Conservation (phyloP, 2,329 filamentous ascomycete genomes). For the Aspergillus ustus region DNA sequence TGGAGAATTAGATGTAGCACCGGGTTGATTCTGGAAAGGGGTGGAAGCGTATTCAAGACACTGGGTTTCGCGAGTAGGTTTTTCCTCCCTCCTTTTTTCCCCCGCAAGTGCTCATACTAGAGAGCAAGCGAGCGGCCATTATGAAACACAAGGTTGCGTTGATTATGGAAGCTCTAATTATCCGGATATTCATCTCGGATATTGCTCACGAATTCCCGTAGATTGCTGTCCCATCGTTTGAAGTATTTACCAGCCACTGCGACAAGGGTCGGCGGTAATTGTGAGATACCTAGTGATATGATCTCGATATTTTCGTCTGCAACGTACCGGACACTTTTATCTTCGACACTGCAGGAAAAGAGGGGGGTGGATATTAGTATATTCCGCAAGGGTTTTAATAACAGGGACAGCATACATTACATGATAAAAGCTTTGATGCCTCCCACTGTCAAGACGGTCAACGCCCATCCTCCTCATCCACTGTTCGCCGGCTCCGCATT, state of each 20-base stretch:
- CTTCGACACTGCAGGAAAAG: conserved; percentile 58
- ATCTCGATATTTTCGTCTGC: conserved; percentile 80
- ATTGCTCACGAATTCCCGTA: conserved; percentile 80
- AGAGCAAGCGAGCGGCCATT: neutral
- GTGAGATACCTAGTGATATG: conserved; percentile 57
- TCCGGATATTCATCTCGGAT: conserved; percentile 82
- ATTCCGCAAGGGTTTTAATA: neutral
- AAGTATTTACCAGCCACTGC: conserved; percentile 82
- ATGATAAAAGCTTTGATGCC: conserved; percentile 78
- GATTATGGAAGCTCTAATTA: conserved; percentile 57
- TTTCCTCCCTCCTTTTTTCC: no score
- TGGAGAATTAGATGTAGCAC: no score
- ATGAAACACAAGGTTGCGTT: neutral
- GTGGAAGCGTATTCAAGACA: no score
- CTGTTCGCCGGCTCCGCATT: conserved; percentile 62
- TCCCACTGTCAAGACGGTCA: conserved; percentile 62
- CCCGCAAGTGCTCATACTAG: neutral
- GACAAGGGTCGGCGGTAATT: conserved; percentile 59
- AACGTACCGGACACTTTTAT: conserved; percentile 73
- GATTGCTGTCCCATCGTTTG: conserved; percentile 75
- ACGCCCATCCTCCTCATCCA: conserved; percentile 70
- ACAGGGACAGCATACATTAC: conserved; percentile 69
- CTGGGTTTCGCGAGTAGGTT: no score
- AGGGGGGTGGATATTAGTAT: conserved; percentile 18
- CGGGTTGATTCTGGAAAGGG: no score